phyloP scores from a whole-genome alignment of 75 land plant genomes.

The Pinus tabuliformis region DNA sequence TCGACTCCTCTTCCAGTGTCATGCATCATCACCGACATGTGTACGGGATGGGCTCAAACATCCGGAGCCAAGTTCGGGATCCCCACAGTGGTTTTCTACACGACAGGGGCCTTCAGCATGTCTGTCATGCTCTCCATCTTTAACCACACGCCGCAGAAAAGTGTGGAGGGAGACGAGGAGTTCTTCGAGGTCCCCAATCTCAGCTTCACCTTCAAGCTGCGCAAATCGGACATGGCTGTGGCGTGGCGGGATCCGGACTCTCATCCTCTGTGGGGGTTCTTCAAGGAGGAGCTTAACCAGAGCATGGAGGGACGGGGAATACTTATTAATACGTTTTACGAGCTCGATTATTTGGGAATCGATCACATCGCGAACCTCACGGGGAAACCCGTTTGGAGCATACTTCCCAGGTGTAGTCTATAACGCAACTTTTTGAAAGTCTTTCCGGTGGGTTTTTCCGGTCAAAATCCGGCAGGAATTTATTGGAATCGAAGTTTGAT shows the following conservation, averaged over 20 bases:
- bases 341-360: neutral
- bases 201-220: neutral
- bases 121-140: neutral
- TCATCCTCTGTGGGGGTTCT: neutral
- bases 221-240: neutral
- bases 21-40: neutral
- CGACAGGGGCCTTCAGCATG: neutral
- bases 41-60: neutral
- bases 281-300: neutral
- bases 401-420: slow-evolving; percentile 39
- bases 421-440: no score
- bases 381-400: slow-evolving; percentile 22
- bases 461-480: no score
- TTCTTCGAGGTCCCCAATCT: neutral
- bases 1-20: neutral
- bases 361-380: neutral
- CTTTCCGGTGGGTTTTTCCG: no score
- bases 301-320: neutral
- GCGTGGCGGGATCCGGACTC: neutral
- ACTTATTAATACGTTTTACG: neutral
- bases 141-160: neutral
- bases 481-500: no score
- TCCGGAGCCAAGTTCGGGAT: neutral
- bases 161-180: neutral
- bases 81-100: neutral